Conservation (phyloP, 208 protist genomes). For the Acanthamoeba sp. region DNA sequence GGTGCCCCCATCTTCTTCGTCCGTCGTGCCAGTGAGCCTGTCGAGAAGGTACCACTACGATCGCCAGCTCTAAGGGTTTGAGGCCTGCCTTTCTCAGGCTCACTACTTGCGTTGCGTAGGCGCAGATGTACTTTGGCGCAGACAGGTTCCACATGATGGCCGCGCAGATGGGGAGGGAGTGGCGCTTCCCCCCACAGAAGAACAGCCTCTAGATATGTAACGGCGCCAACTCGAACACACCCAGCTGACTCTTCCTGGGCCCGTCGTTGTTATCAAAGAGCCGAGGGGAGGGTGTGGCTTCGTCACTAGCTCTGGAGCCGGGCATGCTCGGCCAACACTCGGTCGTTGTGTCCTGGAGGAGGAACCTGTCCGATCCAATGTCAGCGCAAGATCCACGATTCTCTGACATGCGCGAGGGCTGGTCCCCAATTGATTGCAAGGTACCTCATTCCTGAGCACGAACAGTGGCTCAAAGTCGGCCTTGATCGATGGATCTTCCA, state of each 20-base stretch:
- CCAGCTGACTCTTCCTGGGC: too few species aligned
- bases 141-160: slow-evolving; percentile 67
- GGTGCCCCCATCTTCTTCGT: slow-evolving; percentile 60
- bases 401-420: too few species aligned
- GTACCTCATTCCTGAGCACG: slow-evolving; percentile 35
- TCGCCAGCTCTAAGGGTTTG: neutral
- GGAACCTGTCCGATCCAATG: too few species aligned
- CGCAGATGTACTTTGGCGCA: slow-evolving; percentile 50
- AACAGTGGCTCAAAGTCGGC: slow-evolving; percentile 57
- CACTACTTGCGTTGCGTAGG: neutral
- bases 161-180: slow-evolving; percentile 14
- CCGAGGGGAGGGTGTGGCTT: too few species aligned
- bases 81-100: neutral
- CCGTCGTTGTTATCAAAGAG: too few species aligned
- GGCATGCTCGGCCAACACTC: neutral
- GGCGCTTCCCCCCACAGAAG: slow-evolving; percentile 16
- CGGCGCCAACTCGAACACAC: too few species aligned
- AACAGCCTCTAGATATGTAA: slow-evolving; percentile 1
- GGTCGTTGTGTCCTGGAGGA: neutral
- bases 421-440: too few species aligned
- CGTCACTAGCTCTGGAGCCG: too few species aligned
- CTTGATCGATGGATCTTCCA: neutral
- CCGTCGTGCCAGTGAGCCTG: neutral
- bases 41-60: neutral
- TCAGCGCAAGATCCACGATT: too few species aligned